phyloP scores from a whole-genome alignment of 2,329 filamentous ascomycete species.

The Pezicula neosporulosa region DNA sequence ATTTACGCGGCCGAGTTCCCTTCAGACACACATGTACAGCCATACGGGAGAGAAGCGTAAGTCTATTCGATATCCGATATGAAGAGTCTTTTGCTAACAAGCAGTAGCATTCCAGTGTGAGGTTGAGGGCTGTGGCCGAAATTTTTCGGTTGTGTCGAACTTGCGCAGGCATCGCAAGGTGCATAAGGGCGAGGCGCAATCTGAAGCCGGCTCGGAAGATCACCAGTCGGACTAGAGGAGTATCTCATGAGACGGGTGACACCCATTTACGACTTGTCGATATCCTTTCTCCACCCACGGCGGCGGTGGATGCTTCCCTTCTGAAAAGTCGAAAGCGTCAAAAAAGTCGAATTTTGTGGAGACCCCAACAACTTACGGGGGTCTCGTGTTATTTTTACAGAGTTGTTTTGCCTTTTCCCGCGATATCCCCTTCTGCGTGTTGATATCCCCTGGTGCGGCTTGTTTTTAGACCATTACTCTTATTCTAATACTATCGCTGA shows the following conservation, averaged over 20 bases:
- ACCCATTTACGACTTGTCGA: background rate
- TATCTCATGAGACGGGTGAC: background rate
- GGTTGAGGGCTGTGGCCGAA: slow-evolving; percentile 88
- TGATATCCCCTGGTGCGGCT: slow-evolving; percentile 11
- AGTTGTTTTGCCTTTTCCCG: slow-evolving; percentile 1
- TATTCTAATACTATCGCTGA: slow-evolving; percentile 16
- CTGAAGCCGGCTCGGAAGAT: slow-evolving; percentile 61
- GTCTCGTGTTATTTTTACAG: background rate
- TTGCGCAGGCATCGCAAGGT: slow-evolving; percentile 93
- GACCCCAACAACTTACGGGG: background rate
- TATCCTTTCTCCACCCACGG: background rate
- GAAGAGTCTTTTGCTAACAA: slow-evolving; percentile 11
- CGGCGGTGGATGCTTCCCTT: background rate
- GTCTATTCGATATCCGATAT: slow-evolving; percentile 28
- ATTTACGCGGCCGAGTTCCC: slow-evolving; percentile 88
- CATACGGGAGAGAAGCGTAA: slow-evolving; percentile 97
- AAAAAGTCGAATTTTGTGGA: slow-evolving; percentile 1
- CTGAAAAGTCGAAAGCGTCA: slow-evolving; percentile 1
- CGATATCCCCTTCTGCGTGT: slow-evolving; percentile 17
- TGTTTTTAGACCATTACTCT: slow-evolving; percentile 9
- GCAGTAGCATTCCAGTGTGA: slow-evolving; percentile 83
- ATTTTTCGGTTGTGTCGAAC: slow-evolving; percentile 97
- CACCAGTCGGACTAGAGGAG: slow-evolving; percentile 47
- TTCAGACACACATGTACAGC: slow-evolving; percentile 98
- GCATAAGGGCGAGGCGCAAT: slow-evolving; percentile 73